A percentile compares a stretch with the other conserved stretches of the same genome.
Conservation (phyloP, 73 alveolate genomes). For the Tetrahymena borealis region DNA sequence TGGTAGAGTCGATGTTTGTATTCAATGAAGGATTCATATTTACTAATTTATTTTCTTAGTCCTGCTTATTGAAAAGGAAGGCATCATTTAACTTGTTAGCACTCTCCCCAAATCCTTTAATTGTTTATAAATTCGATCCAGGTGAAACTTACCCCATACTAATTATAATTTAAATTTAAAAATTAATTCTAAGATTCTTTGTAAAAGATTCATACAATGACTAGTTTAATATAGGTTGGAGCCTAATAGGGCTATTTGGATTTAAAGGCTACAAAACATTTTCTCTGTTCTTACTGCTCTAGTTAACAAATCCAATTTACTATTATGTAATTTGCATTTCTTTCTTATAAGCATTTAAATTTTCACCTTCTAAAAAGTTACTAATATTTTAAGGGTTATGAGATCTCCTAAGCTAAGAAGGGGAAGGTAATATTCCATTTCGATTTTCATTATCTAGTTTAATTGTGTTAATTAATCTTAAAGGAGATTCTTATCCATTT, state of each 20-base stretch:
- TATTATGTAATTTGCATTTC: background rate
- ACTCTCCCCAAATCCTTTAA: background rate
- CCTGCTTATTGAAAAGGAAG: background rate
- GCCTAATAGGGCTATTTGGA: background rate
- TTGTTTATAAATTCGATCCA: background rate
- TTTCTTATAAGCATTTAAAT: background rate
- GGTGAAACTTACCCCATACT: background rate
- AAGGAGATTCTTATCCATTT: background rate
- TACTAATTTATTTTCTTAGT: background rate
- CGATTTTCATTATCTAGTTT: background rate
- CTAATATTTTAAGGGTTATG: background rate
- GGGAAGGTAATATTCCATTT: background rate
- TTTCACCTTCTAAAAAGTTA: background rate
- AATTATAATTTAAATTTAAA: background rate
- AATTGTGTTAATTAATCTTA: background rate
- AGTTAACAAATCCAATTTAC: background rate
- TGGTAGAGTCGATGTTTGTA: background rate
- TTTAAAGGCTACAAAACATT: background rate
- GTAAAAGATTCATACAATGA: background rate
- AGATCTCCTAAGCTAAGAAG: background rate
- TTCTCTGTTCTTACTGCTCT: background rate
- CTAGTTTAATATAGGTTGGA: background rate
- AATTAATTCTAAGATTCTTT: background rate
- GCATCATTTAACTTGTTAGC: background rate
- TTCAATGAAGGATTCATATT: too few species aligned